Conservation (phyloP, 768 basidiomycete genomes). For the Mycena kentingensis region DNA sequence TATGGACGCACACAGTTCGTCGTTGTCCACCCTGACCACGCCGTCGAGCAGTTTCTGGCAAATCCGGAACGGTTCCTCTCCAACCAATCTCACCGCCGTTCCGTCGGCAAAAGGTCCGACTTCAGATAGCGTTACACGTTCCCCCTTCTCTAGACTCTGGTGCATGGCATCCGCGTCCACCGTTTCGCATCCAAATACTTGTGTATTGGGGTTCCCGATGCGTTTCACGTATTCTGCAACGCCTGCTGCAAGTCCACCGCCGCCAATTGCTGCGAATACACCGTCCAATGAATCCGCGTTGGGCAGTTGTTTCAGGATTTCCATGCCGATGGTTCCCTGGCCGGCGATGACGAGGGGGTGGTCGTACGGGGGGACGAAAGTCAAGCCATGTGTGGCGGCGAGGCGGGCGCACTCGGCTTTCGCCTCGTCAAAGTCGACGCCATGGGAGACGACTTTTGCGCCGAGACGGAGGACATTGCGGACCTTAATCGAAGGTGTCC, state of each 20-base stretch:
- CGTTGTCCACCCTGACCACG: slow-evolving; percentile 85
- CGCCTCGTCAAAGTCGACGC: slow-evolving; percentile 92
- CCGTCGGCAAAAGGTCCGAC: slow-evolving; percentile 98
- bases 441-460: slow-evolving; percentile 91
- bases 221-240: slow-evolving; percentile 91
- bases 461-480: slow-evolving; percentile 92
- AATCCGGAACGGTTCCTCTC: slow-evolving; percentile 91
- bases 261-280: slow-evolving; percentile 91
- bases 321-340: slow-evolving; percentile 93
- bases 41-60: slow-evolving; percentile 84
- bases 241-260: slow-evolving; percentile 91
- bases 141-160: slow-evolving; percentile 75
- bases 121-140: slow-evolving; percentile 81
- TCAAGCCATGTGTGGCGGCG: slow-evolving; percentile 70
- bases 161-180: slow-evolving; percentile 94
- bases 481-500: slow-evolving; percentile 95
- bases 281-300: slow-evolving; percentile 76
- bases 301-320: slow-evolving; percentile 87
- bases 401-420: slow-evolving; percentile 92
- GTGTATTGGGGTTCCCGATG: slow-evolving; percentile 81
- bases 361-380: slow-evolving; percentile 96
- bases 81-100: slow-evolving; percentile 94
- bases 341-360: slow-evolving; percentile 97
- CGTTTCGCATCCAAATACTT: slow-evolving; percentile 91
- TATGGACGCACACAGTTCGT: slow-evolving; percentile 97